Percentiles rank a stretch among this genome's conserved stretches.
Evolutionary conservation across 2,329 filamentous ascomycete species (phyloP).

Genomic region (Zelopaecilomyces penicillatus): DNA sequence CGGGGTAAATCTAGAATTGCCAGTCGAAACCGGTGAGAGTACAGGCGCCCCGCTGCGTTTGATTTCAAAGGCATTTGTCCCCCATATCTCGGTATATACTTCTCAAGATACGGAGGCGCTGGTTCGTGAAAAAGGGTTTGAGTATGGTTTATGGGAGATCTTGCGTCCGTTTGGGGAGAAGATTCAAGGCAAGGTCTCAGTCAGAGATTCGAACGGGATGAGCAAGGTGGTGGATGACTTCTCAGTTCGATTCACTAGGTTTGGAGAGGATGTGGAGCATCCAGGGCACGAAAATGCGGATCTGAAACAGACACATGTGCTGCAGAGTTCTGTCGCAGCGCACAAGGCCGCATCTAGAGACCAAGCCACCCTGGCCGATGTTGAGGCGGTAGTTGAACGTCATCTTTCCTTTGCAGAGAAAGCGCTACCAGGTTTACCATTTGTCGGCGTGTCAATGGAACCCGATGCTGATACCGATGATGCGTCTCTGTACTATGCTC

Average conservation of each 20-base stretch:
- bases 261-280: conserved; percentile 51
- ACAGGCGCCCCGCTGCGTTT: conserved; percentile 52
- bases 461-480: conserved; percentile 38
- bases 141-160: conserved; percentile 72
- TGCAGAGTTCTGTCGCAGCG: conserved; percentile 23
- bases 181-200: conserved; percentile 77
- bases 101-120: conserved; percentile 79
- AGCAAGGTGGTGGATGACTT: conserved; percentile 84
- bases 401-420: conserved; percentile 71
- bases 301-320: conserved; percentile 26
- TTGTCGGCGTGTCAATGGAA: conserved; percentile 30
- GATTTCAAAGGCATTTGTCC: conserved; percentile 78
- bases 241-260: conserved; percentile 72
- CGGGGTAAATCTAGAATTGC: conserved; percentile 34
- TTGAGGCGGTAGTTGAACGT: conserved; percentile 72
- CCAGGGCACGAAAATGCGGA: conserved; percentile 32
- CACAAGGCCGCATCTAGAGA: conserved; percentile 22
- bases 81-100: conserved; percentile 79
- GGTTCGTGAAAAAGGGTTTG: conserved; percentile 74
- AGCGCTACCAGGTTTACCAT: conserved; percentile 32
- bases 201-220: conserved; percentile 81
- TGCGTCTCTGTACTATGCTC: conserved; percentile 71
- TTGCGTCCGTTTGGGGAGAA: conserved; percentile 85
- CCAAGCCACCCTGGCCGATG: conserved; percentile 43
- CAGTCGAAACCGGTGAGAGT: conserved; percentile 35